Base-by-base conservation (phyloP, 495 filamentous ascomycete genomes). In the Penicillium chermesinum region DNA sequence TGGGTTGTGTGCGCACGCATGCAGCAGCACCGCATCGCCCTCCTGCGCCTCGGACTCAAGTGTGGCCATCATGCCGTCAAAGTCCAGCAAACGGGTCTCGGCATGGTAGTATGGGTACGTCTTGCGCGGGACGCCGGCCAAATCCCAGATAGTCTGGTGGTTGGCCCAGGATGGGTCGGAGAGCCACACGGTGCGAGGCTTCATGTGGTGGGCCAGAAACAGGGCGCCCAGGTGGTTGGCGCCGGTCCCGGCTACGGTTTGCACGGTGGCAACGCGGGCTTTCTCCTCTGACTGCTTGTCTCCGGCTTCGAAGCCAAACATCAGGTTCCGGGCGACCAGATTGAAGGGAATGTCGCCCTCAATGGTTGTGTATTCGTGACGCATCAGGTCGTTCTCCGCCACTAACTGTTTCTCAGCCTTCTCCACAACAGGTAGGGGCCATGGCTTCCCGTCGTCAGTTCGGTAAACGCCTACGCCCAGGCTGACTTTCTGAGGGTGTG, bases 211-310 rank as follows among this genome's bases (percentile, higher is more conserved):
- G 42, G 84, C 74, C 44, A 96, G 82, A 76, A 96, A 96, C 49
- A 89, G 77, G 48, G 85, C 88, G 45, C 91, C 91, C 5, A 95
- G 70, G 57, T 96, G 91, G 44, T 94, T 83, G 33, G 91, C 88
- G 49, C 91, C 91, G 32, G 91, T 96, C 49, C 91, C 91, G 44
- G 91, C 94, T 69, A 96, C 87, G 53, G 89, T 89, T 65, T 91
- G 87, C 16, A 74, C 70, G 19, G 67, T 65, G 27, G 64, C 61
- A 48, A 72, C 69, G 40, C 70, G 66, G 37, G 57, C 61, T 53
- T 72, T 70, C 33, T 55, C 58, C 30, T 62, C 54, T 21, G 59
- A 54, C 19, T 67, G 50, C 17, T 55, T 49, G 17, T 55, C 46
- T 22, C 64, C 50, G 14, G 55, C 58, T 49, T 68, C 61, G 41